A percentile compares a stretch with the other conserved stretches of the same genome.
phyloP scores from a whole-genome alignment of 306 rosid genomes.

The Dalbergia cultrata region DNA sequence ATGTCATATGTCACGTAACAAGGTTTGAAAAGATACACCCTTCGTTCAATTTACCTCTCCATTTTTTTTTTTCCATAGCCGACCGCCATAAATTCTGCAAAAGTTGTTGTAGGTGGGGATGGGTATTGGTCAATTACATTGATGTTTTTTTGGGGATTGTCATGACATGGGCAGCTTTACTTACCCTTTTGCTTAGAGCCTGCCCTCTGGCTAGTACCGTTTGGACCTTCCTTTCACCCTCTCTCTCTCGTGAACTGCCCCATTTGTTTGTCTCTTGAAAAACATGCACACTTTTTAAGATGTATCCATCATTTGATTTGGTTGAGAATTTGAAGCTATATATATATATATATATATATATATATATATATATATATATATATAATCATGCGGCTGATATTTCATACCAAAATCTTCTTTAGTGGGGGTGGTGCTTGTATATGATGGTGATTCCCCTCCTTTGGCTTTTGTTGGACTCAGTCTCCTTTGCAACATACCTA shows the following conservation, averaged over 20 bases:
- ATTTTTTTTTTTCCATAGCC: neutral
- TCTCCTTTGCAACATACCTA: neutral
- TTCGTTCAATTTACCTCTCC: constrained; percentile 18
- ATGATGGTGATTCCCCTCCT: neutral
- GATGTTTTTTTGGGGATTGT: constrained; percentile 52
- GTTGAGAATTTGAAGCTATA: neutral
- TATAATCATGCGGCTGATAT: constrained; percentile 27
- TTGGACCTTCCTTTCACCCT: constrained; percentile 43
- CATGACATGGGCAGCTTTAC: constrained; percentile 50
- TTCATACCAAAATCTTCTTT: neutral
- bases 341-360: too few species aligned
- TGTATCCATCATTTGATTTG: constrained; percentile 37
- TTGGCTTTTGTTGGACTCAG: constrained; percentile 44
- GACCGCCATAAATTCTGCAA: constrained; percentile 24
- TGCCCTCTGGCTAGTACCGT: constrained; percentile 26
- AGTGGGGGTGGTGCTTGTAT: constrained; percentile 21
- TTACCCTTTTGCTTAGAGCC: constrained; percentile 46
- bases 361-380: too few species aligned
- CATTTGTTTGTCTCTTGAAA: constrained; percentile 39
- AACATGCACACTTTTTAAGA: constrained; percentile 47
- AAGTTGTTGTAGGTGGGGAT: constrained; percentile 23
- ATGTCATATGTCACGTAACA: constrained; percentile 45
- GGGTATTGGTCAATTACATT: constrained; percentile 48
- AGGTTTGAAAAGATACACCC: neutral
- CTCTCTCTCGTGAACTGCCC: constrained; percentile 47